Base-by-base conservation (phyloP, 1,139 yeast species). In the Kazachstania sp. region DNA sequence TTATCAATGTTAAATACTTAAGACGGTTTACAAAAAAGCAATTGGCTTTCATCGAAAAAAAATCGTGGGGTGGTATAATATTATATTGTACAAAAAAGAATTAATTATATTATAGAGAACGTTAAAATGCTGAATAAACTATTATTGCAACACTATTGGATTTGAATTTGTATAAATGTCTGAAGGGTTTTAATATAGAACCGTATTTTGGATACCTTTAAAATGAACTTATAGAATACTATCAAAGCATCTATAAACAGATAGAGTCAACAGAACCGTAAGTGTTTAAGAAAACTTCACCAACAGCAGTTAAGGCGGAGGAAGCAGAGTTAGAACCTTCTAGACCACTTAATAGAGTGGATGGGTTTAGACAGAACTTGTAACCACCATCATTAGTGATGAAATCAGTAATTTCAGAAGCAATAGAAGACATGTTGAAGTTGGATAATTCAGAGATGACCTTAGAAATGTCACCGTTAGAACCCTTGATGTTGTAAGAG, bases 281-380 rank as follows among this genome's bases (percentile, higher is more conserved):
- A 18, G 43, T 40, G 37, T 40, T 40, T 13, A 40, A 16, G 43
- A 31, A 40, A 34, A 40, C 37, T 26, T 40, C 43, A 40, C 43
- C 43, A 31, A 40, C 15, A n/a, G 30, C 18, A 11, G 37, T 9
- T 12, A 32, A 11, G 16, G 30, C 13, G 7, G 43, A 31, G 3
- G 34, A 5, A 23, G 35, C 18, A 13, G 26, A 12, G 28, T 23
- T 23, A 7, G 20, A 16, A 4, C 13, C 39, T 3, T 15, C 32
- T 38, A 16, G 12, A 26, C 16, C 20, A 29, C 42, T 34, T 18
- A 39, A 19, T 19, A 31, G 29, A 34, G 43, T 23, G 12, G 43
- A 40, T 40, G 43, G 43, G 37, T 31, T 32, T 23, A 40, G 37
- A 32, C 43, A 40, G 43, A 40, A 40, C 30, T 40, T 40, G 43